phyloP scores from a whole-genome alignment of 2,329 filamentous ascomycete genomes.

The Grosmannia serpens region DNA sequence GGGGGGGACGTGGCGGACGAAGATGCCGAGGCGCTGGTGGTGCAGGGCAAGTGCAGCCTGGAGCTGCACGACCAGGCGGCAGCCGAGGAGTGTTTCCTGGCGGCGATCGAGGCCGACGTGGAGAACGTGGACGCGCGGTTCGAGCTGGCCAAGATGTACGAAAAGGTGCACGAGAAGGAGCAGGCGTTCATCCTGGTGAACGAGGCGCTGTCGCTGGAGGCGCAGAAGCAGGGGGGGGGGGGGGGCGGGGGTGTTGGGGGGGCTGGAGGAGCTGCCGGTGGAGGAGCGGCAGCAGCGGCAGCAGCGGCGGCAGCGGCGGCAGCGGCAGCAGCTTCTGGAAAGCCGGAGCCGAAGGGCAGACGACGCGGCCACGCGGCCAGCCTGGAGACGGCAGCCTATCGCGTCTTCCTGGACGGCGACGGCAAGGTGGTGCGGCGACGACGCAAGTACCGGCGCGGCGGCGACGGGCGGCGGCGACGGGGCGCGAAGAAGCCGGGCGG shows the following conservation, averaged over 20 bases:
- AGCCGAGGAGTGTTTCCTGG: conserved; percentile 68
- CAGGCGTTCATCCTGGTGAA: conserved; percentile 68
- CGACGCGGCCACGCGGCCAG: conserved; percentile 11
- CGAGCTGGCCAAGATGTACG: conserved; percentile 75
- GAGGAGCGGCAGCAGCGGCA: conserved; percentile 20
- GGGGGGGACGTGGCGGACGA: conserved; percentile 20
- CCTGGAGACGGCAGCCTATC: conserved; percentile 11
- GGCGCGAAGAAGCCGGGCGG: too few species aligned
- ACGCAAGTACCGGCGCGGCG: conserved; percentile 8
- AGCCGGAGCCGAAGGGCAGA: not conserved
- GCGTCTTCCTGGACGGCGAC: conserved; percentile 11
- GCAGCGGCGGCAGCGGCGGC: conserved; percentile 12
- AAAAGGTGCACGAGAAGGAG: conserved; percentile 59
- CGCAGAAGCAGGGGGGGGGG: conserved; percentile 12
- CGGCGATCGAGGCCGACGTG: conserved; percentile 60
- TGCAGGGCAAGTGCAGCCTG: conserved; percentile 58
- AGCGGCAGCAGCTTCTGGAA: too few species aligned
- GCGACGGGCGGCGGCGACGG: not conserved
- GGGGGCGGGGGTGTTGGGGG: not conserved
- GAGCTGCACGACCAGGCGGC: conserved; percentile 50
- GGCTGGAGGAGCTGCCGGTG: too few species aligned
- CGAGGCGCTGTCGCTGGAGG: conserved; percentile 58
- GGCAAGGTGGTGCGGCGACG: conserved; percentile 12
- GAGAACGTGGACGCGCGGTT: conserved; percentile 65
- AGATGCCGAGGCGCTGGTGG: conserved; percentile 39